phyloP scores from a whole-genome alignment of 441 rosid genomes.

The Populus hybrid region DNA sequence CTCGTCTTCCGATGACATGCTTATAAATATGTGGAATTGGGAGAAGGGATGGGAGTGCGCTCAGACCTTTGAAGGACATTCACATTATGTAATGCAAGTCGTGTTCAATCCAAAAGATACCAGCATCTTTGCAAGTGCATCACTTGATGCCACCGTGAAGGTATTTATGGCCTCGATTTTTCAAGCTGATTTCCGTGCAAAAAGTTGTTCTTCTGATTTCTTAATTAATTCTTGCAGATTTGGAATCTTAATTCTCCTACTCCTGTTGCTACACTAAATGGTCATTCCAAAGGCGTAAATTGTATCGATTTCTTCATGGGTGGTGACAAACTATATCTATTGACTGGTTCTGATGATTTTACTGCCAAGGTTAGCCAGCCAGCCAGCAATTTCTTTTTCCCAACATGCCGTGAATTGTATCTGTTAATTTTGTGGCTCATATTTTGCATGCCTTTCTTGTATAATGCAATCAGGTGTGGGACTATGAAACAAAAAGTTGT shows the following conservation, averaged over 20 bases:
- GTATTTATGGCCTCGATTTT: conserved; percentile 29
- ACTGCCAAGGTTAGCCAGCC: too few relatives aligned
- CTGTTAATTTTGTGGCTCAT: neutral
- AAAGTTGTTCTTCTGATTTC: neutral
- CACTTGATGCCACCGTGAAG: conserved; percentile 84
- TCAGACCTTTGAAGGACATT: conserved; percentile 79
- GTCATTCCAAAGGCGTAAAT: conserved; percentile 69
- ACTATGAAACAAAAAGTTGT: conserved; percentile 60
- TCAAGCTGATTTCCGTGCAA: neutral
- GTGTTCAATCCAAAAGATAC: conserved; percentile 67
- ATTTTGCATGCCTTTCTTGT: neutral
- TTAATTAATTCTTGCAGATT: conserved; percentile 35
- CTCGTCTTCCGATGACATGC: conserved; percentile 87
- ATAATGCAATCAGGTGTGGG: conserved; percentile 56
- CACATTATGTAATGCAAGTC: conserved; percentile 88
- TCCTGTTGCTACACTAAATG: conserved; percentile 58
- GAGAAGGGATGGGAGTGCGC: conserved; percentile 89
- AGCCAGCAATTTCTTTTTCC: neutral
- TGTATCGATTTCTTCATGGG: conserved; percentile 54
- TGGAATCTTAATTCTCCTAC: conserved; percentile 69
- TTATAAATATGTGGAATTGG: conserved; percentile 96
- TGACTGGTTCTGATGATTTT: conserved; percentile 77
- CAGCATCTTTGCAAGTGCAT: conserved; percentile 80
- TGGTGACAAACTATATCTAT: conserved; percentile 48
- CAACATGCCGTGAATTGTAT: neutral